A percentile compares a stretch with the other conserved stretches of the same genome.
Conservation (phyloP, 768 basidiomycete species). For the Tubosaeta sp. region DNA sequence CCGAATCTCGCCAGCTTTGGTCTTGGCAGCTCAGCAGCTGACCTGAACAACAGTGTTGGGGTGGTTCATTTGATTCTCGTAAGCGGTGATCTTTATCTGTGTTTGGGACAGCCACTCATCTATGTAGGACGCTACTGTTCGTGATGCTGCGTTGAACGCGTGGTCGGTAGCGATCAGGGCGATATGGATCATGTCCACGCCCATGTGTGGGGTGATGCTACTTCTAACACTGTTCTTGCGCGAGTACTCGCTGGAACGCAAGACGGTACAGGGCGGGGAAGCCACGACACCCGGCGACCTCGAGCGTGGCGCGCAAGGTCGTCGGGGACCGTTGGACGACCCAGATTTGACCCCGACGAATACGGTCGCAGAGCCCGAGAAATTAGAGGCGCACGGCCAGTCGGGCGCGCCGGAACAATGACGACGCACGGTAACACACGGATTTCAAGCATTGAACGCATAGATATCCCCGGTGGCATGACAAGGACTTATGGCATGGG, state of each 20-base stretch:
- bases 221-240: conserved; percentile 52
- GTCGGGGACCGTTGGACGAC: not conserved
- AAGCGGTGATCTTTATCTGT: not conserved
- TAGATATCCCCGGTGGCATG: not conserved
- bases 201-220: conserved; percentile 50
- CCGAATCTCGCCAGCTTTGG: conserved; percentile 26
- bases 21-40: conserved; percentile 37
- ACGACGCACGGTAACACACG: not conserved
- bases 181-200: conserved; percentile 65
- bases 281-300: conserved; percentile 24
- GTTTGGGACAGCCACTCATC: not conserved
- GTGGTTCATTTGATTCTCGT: conserved; percentile 34
- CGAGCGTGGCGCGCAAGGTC: conserved; percentile 21
- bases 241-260: conserved; percentile 56
- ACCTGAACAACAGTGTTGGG: conserved; percentile 44
- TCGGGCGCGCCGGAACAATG: not conserved
- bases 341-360: not conserved
- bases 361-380: not conserved
- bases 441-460: not conserved
- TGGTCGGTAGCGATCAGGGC: conserved; percentile 60
- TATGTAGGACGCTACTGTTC: conserved; percentile 44
- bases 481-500: not conserved
- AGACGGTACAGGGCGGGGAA: conserved; percentile 38
- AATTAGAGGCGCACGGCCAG: not conserved
- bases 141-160: conserved; percentile 52